Conservation (phyloP, 2,329 filamentous ascomycete genomes). For the Chrysoporthe deuterocubensis region DNA sequence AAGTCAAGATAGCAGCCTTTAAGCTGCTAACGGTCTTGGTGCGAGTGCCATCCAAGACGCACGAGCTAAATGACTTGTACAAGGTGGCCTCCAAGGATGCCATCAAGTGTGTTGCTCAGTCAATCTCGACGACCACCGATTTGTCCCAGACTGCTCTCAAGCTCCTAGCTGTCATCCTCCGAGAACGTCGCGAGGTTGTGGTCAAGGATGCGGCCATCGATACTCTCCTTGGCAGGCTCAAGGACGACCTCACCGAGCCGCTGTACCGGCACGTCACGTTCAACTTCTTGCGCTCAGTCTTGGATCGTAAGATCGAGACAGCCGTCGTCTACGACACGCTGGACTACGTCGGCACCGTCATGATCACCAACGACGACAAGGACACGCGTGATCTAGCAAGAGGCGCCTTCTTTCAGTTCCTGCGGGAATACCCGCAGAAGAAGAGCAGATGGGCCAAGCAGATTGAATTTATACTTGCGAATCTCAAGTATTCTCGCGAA, state of each 20-base stretch:
- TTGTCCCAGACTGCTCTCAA: constrained; percentile 88
- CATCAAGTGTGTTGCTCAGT: constrained; percentile 76
- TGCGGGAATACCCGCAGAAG: constrained; percentile 92
- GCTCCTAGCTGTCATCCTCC: constrained; percentile 80
- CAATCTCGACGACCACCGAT: constrained; percentile 79
- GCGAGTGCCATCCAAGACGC: constrained; percentile 78
- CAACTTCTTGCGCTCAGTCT: constrained; percentile 86
- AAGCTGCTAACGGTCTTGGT: constrained; percentile 83
- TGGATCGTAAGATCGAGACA: constrained; percentile 84
- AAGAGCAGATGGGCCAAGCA: constrained; percentile 89
- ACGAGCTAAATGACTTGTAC: constrained; percentile 65
- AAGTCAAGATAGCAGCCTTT: constrained; percentile 87
- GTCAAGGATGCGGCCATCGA: constrained; percentile 84
- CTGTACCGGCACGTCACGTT: constrained; percentile 92
- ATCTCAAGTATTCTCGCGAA: constrained; percentile 86
- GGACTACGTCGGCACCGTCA: constrained; percentile 86
- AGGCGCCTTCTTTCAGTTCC: constrained; percentile 90
- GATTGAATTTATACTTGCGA: constrained; percentile 84
- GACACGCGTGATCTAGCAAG: constrained; percentile 85
- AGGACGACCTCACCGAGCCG: constrained; percentile 89
- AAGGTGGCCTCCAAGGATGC: constrained; percentile 86
- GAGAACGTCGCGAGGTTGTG: constrained; percentile 75
- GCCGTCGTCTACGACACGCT: constrained; percentile 88
- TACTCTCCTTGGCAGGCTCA: constrained; percentile 78
- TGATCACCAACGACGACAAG: constrained; percentile 94